Evolutionary conservation across 164 flowering plant genomes (phyloP), one percentile per base, ranked within the genome.

Genomic region (Nelumbo lutea): DNA sequence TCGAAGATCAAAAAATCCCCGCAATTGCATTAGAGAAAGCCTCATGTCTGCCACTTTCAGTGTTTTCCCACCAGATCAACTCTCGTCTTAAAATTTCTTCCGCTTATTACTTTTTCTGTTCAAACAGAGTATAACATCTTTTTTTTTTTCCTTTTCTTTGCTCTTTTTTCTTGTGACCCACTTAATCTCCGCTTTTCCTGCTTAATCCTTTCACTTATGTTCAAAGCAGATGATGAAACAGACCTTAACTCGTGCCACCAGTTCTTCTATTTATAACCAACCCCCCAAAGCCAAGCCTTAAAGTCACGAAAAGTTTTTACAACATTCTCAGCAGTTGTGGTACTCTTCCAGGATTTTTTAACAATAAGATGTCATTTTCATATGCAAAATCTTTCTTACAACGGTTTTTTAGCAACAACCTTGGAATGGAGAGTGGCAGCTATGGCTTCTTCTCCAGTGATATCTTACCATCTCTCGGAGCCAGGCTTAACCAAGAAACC

Each of bases 401-500:
- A 64, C 79, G 85, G 43, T 83, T 85, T 76, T 91, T 83, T 58
- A 73, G 73, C 6, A 87, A 90, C 38, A 93, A 85, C 41, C 72
- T 75, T 46, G 82, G 76, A 43, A 72, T 72, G 72, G 80, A 68
- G 44, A 68, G 69, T 13, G 62, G 56, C 6, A 73, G 78, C 53
- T 76, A 78, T 41, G 80, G 76, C 57, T 85, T 86, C 82, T 84
- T 85, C 73, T 83, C 92, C 13, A 76, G 75, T 70, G 85, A 88
- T 72, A 87, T 89, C 64, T 79, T 96, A 56, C 99, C 99, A 14
- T 88, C 99, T 1, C 90, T 95, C 47, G 98, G 99, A 70, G 93
- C 95, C 65, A 79, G 88, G 73, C 87, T 86, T 66, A 90, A 89
- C 79, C 90, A 76, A 64, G 40, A 85, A 48, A 84, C 84, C 3